These are phyloP conservation scores for Acer campestre DNA, from an alignment of 345 rosid genomes.

Conservation along the genomic window DNA sequence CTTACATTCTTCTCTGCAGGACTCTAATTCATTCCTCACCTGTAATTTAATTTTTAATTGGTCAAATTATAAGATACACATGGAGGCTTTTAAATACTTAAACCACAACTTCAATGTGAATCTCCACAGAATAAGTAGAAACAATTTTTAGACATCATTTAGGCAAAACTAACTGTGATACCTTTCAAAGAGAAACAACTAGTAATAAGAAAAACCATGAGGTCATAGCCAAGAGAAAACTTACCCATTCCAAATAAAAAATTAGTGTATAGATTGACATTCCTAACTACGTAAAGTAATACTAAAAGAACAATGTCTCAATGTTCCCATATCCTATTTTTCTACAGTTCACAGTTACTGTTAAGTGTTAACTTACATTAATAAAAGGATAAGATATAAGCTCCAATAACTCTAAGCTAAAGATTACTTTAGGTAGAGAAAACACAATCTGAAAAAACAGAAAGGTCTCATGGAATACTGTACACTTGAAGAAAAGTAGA, in stretches of 20 bases:
- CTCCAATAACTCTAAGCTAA: neutral
- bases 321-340: neutral
- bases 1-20: constrained; percentile 56
- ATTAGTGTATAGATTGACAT: neutral
- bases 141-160: neutral
- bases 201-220: neutral
- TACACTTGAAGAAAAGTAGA: neutral
- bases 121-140: neutral
- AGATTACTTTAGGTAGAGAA: neutral
- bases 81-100: neutral
- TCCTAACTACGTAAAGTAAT: no score
- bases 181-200: neutral
- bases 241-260: neutral
- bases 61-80: constrained; percentile 6
- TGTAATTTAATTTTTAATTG: constrained; percentile 16
- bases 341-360: neutral
- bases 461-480: neutral
- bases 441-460: neutral
- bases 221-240: neutral
- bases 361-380: neutral
- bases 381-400: neutral
- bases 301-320: neutral
- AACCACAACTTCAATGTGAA: neutral
- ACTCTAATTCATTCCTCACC: constrained; percentile 61
- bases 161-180: no score